Conservation (phyloP, 2,329 filamentous ascomycete species). For the Colletotrichum liriopes region DNA sequence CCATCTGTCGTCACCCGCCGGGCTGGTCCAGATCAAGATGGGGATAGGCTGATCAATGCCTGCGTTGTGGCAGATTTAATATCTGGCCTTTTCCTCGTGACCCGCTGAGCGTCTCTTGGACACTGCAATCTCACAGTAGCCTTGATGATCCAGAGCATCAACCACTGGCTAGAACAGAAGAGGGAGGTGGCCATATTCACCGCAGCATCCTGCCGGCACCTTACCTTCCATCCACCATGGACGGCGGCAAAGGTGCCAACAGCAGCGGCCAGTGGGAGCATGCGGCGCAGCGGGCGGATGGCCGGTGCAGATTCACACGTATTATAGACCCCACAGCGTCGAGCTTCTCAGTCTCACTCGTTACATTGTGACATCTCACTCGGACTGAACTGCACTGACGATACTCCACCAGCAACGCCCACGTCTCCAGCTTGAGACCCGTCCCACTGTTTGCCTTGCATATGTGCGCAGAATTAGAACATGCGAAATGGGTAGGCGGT, state of each 20-base stretch:
- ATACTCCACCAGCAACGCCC: conserved; percentile 6
- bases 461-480: background rate
- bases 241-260: conserved; percentile 1
- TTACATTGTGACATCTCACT: background rate
- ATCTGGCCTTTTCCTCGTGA: conserved; percentile 8
- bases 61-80: conserved; percentile 20
- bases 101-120: conserved; percentile 14
- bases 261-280: background rate
- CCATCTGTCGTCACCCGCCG: conserved; percentile 31
- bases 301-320: background rate
- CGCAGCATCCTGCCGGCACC: background rate
- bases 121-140: background rate
- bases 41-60: conserved; percentile 22
- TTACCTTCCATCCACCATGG: background rate
- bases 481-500: conserved; percentile 29
- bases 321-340: conserved; percentile 6
- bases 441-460: conserved; percentile 30
- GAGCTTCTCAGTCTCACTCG: conserved; percentile 19
- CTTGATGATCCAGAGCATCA: background rate
- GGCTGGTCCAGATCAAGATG: conserved; percentile 23
- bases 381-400: conserved; percentile 5
- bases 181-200: background rate
- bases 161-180: background rate
- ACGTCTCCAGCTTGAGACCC: conserved; percentile 10
- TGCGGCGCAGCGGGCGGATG: conserved; percentile 15